phyloP scores from a whole-genome alignment of 2,329 filamentous ascomycete genomes.

The Fusarium abutilonis region DNA sequence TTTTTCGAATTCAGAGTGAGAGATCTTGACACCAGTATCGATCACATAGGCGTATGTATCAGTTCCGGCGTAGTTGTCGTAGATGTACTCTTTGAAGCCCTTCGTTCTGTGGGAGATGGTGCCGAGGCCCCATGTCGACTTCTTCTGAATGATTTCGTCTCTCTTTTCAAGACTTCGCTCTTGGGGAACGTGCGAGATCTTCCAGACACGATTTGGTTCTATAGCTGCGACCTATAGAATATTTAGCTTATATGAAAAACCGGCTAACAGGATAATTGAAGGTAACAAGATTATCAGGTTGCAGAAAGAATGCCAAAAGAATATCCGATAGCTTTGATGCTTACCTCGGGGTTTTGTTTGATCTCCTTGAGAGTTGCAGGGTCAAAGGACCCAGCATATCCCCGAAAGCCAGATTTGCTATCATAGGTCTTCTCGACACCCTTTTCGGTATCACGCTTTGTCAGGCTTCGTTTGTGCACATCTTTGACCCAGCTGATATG shows the following conservation, averaged over 20 bases:
- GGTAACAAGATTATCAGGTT: too few species aligned
- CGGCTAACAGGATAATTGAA: too few species aligned
- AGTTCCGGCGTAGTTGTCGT: constrained; percentile 23
- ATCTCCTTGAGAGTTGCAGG: constrained; percentile 52
- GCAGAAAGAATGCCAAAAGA: too few species aligned
- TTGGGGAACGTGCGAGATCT: neutral
- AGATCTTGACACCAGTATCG: constrained; percentile 16
- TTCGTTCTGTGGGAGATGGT: constrained; percentile 25
- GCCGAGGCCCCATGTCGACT: constrained; percentile 27
- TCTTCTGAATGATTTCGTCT: constrained; percentile 9
- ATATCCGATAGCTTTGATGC: neutral
- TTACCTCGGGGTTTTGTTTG: constrained; percentile 53
- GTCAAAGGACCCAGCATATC: constrained; percentile 57
- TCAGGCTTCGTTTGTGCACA: constrained; percentile 62
- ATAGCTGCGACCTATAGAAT: constrained; percentile 32
- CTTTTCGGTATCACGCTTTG: constrained; percentile 52
- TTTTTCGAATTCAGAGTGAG: constrained; percentile 27
- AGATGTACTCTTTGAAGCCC: constrained; percentile 20
- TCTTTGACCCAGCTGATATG: constrained; percentile 60
- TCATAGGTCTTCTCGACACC: constrained; percentile 46
- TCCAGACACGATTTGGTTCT: constrained; percentile 32
- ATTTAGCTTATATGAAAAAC: neutral
- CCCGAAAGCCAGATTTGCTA: constrained; percentile 47
- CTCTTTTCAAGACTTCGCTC: constrained; percentile 6
- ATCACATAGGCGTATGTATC: constrained; percentile 31